Evolutionary conservation across 2,329 filamentous ascomycete genomes (phyloP), one percentile per base, ranked within the genome.

Genomic region (Beauveria medogensis): DNA sequence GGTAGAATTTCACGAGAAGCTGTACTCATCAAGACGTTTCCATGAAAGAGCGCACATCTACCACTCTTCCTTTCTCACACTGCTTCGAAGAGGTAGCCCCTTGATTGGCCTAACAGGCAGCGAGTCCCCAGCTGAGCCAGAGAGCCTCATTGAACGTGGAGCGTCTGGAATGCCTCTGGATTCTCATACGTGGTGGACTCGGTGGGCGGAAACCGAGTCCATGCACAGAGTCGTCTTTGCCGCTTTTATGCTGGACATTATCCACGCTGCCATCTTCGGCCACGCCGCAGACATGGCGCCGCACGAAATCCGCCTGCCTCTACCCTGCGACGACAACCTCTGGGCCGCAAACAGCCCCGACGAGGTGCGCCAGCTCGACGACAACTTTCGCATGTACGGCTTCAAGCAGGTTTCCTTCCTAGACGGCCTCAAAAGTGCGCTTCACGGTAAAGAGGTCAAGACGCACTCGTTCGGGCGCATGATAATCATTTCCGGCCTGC

Each of bases 41-140:
- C 92, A 97, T 72, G 92, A 96, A 72, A 82, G 92, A 65, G 90
- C 91, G 0, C 91, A 96, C 67, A 94, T 96, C 43, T 92, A 96
- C 68, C 92, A 96, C 69, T 88, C 90, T 5, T 91, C 90, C 0
- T 93, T 91, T 0, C 78, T 96, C 59, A 95, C 90, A 0, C 77
- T 96, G 48, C 91, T 97, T 78, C 85, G 92, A 37, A 82, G 92
- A 65, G 92, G 92, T 5, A 94, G 90, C 69, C 94, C 91, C 1
- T 77, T 97, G 10, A 92, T 95, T 61, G 92, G 91, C 3, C 82
- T 88, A 55, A 89, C 87, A 2, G 88, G 89, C 0, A 83, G 89
- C 62, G 91, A 95, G 67, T 91, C 90, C 0, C 90, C 91, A 0
- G 87, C 88, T 0, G 89, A 88, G 63, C 60, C 64, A 5, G 68